Evolutionary conservation across 2,329 filamentous ascomycete species (phyloP).

Genomic region (Zarea fungicola): DNA sequence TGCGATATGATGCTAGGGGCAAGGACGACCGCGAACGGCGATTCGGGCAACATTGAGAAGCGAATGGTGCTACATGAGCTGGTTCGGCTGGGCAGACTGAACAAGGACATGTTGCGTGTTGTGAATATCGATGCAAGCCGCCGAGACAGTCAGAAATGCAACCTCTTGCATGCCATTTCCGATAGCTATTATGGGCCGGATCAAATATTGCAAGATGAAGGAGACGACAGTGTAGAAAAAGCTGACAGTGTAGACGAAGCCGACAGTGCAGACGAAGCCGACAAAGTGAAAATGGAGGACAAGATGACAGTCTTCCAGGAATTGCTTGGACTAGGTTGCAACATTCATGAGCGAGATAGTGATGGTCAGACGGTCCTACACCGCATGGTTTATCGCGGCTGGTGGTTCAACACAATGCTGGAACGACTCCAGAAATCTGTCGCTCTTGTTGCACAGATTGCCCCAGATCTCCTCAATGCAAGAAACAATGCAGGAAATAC

Average conservation of each 20-base stretch:
- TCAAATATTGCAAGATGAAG: not conserved
- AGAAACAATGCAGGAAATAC: not conserved
- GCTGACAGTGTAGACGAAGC: too few relatives aligned
- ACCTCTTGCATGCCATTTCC: slow-evolving; percentile 3
- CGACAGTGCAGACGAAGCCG: not conserved
- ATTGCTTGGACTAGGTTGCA: not conserved
- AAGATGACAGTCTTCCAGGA: not conserved
- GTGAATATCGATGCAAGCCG: not conserved
- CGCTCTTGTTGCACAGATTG: not conserved
- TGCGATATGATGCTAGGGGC: too few relatives aligned
- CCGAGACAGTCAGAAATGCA: not conserved
- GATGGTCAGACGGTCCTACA: slow-evolving; percentile 5
- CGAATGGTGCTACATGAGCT: slow-evolving; percentile 6
- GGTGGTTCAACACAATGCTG: not conserved
- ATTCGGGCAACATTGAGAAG: not conserved
- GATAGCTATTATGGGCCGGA: not conserved
- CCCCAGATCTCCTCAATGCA: not conserved
- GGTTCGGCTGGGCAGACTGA: not conserved
- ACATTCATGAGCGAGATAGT: not conserved
- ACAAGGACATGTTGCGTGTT: not conserved
- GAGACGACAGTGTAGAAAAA: too few relatives aligned
- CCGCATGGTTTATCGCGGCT: not conserved
- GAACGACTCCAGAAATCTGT: not conserved
- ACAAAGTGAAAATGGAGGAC: not conserved
- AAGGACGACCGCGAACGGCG: not conserved